A percentile compares a stretch with the other conserved stretches of the same genome.
phyloP scores from a whole-genome alignment of 176 grass and related monocot species.

The Otatea glauca region DNA sequence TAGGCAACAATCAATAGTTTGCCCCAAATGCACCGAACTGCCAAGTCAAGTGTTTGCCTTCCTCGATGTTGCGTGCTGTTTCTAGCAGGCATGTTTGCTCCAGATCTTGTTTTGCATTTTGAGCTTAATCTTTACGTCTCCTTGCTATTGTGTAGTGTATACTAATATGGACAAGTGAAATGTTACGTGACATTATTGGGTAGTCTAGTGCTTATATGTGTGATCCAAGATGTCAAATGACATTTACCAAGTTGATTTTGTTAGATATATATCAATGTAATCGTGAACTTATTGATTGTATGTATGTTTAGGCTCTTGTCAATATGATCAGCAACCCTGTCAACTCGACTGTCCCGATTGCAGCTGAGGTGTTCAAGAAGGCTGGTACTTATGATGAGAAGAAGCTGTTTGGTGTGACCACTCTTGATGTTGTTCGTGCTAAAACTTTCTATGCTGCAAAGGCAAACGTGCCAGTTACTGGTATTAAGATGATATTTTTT shows the following conservation, averaged over 20 bases:
- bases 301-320: conserved; percentile 63
- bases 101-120: too few relatives aligned
- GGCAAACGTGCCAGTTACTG: conserved; percentile 68
- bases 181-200: too few relatives aligned
- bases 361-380: conserved; percentile 95
- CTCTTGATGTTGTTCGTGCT: conserved; percentile 85
- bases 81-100: too few relatives aligned
- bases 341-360: conserved; percentile 85
- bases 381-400: conserved; percentile 82
- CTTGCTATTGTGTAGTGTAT: too few relatives aligned
- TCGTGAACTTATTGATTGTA: not conserved
- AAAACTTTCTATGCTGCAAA: conserved; percentile 94
- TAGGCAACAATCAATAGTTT: not conserved
- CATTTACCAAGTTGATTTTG: not conserved
- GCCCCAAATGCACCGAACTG: not conserved
- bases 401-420: conserved; percentile 93
- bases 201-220: not conserved
- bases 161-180: too few relatives aligned
- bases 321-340: conserved; percentile 98
- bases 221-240: not conserved
- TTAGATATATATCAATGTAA: too few relatives aligned
- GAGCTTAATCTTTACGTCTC: too few relatives aligned
- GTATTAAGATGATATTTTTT: conserved; percentile 33
- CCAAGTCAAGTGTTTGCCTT: not conserved
- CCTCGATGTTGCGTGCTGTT: not conserved